A percentile compares a stretch with the other conserved stretches of the same genome.
Evolutionary conservation across 1,284 basidiomycete genomes (phyloP).

Genomic region (Boletus sp.): DNA sequence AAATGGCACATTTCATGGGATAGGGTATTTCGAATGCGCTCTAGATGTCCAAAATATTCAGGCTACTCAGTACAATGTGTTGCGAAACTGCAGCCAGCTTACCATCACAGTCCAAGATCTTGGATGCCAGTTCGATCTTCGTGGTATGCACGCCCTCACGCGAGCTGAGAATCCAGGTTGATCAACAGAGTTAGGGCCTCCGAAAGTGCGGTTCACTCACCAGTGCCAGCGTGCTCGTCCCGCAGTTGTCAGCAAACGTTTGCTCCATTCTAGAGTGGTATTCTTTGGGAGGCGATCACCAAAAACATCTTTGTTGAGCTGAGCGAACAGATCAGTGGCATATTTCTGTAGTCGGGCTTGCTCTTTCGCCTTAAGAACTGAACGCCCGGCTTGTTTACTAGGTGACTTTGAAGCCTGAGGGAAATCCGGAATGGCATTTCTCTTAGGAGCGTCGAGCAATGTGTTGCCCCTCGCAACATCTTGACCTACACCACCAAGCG

Average conservation of each 20-base stretch:
- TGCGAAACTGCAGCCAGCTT: neutral
- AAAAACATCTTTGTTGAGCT: constrained; percentile 80
- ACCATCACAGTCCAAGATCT: constrained; percentile 76
- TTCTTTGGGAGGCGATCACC: constrained; percentile 63
- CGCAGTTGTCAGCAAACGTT: constrained; percentile 68
- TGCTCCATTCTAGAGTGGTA: constrained; percentile 71
- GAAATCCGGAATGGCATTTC: constrained; percentile 8
- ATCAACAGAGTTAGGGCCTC: neutral
- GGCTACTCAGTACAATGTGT: neutral
- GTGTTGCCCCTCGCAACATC: neutral
- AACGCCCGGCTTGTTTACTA: constrained; percentile 31
- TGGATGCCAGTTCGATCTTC: constrained; percentile 71
- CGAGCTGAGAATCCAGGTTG: constrained; percentile 40
- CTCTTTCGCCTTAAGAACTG: constrained; percentile 40
- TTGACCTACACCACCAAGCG: constrained; percentile 5
- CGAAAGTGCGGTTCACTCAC: constrained; percentile 33
- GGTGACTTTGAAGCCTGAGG: constrained; percentile 22
- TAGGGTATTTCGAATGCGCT: constrained; percentile 73
- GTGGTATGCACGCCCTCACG: constrained; percentile 48
- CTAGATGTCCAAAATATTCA: constrained; percentile 36
- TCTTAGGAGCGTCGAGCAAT: constrained; percentile 13
- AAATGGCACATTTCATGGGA: constrained; percentile 88
- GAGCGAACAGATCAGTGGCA: constrained; percentile 68
- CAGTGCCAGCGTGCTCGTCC: constrained; percentile 70
- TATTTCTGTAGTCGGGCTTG: constrained; percentile 48